These are phyloP conservation scores for Penicillium sp. DNA, from an alignment of 2,329 filamentous ascomycete genomes.

Conservation along the genomic window DNA sequence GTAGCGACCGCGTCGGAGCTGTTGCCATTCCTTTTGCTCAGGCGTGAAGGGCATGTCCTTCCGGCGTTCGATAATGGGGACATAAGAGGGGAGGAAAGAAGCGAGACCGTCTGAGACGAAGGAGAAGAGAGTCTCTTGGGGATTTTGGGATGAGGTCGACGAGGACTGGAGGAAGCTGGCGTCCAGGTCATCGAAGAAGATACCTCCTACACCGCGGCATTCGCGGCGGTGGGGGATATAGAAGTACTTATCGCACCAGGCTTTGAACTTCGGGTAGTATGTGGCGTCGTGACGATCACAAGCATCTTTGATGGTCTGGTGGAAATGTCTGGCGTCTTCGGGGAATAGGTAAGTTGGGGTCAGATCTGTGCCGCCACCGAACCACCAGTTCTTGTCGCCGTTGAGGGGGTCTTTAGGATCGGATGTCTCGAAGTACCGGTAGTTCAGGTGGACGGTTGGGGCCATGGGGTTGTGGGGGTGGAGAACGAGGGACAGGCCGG, in stretches of 20 bases:
- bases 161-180: constrained; percentile 39
- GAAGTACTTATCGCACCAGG: constrained; percentile 98
- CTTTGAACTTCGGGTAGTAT: constrained; percentile 92
- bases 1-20: constrained; percentile 84
- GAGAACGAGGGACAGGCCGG: constrained; percentile 82
- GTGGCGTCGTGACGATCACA: constrained; percentile 87
- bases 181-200: constrained; percentile 98
- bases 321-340: constrained; percentile 94
- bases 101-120: constrained; percentile 78
- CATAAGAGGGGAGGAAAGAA: constrained; percentile 80
- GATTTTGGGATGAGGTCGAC: constrained; percentile 55
- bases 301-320: constrained; percentile 79
- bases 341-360: constrained; percentile 92
- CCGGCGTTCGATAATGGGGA: constrained; percentile 76
- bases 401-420: constrained; percentile 65
- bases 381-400: constrained; percentile 78
- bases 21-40: constrained; percentile 90
- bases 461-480: constrained; percentile 95
- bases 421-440: constrained; percentile 95
- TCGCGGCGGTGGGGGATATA: constrained; percentile 84
- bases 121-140: constrained; percentile 79
- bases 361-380: constrained; percentile 86
- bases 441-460: constrained; percentile 94
- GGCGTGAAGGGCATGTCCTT: constrained; percentile 87
- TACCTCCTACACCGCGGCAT: constrained; percentile 78